A percentile compares a stretch with the other conserved stretches of the same genome.
Evolutionary conservation across 1,284 basidiomycete species (phyloP).

Genomic region (Sparassis latifolia): DNA sequence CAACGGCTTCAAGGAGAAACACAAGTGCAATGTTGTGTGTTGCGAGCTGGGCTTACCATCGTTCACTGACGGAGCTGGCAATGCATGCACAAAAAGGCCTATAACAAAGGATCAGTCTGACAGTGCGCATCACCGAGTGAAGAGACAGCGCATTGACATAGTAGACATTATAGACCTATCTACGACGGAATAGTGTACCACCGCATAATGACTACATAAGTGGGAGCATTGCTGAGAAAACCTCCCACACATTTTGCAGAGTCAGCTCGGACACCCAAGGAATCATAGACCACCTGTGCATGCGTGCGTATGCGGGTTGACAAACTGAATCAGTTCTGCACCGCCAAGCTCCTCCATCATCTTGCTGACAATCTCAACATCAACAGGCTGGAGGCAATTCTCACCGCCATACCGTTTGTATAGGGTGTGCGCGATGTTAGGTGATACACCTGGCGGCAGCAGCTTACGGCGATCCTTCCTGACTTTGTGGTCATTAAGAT

Average conservation of each 20-base stretch:
- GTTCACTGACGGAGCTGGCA: too few relatives aligned
- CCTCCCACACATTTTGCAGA: background rate
- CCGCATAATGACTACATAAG: too few relatives aligned
- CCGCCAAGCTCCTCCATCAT: background rate
- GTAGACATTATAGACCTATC: too few relatives aligned
- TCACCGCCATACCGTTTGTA: background rate
- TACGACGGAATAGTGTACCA: too few relatives aligned
- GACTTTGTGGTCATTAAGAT: background rate
- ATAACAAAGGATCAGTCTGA: too few relatives aligned
- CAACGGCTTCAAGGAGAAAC: too few relatives aligned
- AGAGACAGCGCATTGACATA: too few relatives aligned
- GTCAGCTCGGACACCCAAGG: background rate
- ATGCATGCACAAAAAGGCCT: too few relatives aligned
- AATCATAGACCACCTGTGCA: background rate
- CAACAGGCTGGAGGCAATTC: slow-evolving; percentile 1
- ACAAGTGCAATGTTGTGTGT: too few relatives aligned
- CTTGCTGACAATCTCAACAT: slow-evolving; percentile 1
- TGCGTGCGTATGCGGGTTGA: background rate
- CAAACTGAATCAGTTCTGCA: background rate
- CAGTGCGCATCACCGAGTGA: too few relatives aligned
- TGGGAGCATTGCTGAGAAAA: background rate
- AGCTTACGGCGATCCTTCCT: background rate
- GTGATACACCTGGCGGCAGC: background rate
- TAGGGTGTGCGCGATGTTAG: background rate
- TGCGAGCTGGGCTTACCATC: too few relatives aligned